phyloP scores from a whole-genome alignment of 768 basidiomycete genomes.

The Xerocomellus dryophilus region DNA sequence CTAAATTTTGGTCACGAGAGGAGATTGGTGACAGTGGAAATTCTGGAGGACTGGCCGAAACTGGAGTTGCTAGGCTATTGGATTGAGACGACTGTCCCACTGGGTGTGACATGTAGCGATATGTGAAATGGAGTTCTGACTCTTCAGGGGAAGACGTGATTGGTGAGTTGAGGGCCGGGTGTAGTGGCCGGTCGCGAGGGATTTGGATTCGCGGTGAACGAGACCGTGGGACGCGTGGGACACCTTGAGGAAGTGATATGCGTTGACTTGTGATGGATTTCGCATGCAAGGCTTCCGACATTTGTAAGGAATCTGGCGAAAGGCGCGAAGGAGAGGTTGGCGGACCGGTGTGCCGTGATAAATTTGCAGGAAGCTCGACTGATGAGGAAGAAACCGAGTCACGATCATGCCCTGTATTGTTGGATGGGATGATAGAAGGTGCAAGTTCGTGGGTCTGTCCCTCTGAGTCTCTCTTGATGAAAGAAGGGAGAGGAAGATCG shows the following conservation, averaged over 20 bases:
- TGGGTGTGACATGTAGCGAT: slow-evolving; percentile 1
- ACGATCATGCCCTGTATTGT: not conserved
- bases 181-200: slow-evolving; percentile 4
- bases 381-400: not conserved
- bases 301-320: slow-evolving; percentile 6
- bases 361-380: not conserved
- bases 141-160: slow-evolving; percentile 21
- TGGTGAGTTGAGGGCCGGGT: slow-evolving; percentile 7
- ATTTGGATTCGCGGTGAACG: slow-evolving; percentile 16
- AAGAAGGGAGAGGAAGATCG: slow-evolving; percentile 25
- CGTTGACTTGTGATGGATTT: not conserved
- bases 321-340: not conserved
- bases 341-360: not conserved
- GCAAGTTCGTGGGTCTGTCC: not conserved
- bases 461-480: not conserved
- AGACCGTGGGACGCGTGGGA: not conserved
- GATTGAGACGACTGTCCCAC: not conserved
- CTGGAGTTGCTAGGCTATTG: slow-evolving; percentile 4
- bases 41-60: slow-evolving; percentile 3
- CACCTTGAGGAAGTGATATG: slow-evolving; percentile 2
- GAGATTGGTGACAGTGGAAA: not conserved
- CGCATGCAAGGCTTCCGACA: not conserved
- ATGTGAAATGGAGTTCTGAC: slow-evolving; percentile 2
- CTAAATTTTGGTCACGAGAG: not conserved
- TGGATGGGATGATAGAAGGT: not conserved